Percentiles rank a stretch among this genome's conserved stretches.
Evolutionary conservation across 2,329 filamentous ascomycete genomes (phyloP).

Genomic region (Exophiala bonariae): DNA sequence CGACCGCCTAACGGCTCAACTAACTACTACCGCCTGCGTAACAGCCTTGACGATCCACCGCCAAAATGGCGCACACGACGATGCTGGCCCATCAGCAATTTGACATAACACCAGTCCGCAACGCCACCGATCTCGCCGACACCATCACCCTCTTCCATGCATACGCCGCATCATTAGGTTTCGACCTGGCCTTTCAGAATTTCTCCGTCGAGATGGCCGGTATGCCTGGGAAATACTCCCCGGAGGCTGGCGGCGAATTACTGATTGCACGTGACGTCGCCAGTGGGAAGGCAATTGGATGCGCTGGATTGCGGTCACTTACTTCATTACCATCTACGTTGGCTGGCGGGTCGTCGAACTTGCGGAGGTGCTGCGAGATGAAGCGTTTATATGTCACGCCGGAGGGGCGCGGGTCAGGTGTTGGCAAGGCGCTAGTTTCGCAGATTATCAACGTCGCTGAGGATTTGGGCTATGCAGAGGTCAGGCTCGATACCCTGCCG

Average conservation of each 20-base stretch:
- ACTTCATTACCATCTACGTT: constrained; percentile 2
- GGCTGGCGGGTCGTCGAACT: neutral
- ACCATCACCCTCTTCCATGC: constrained; percentile 45
- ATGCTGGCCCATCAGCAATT: constrained; percentile 5
- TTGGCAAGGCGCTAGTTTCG: constrained; percentile 50
- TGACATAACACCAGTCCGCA: constrained; percentile 34
- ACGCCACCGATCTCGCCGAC: constrained; percentile 42
- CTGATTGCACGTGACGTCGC: constrained; percentile 44
- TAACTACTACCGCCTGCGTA: neutral
- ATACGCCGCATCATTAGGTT: constrained; percentile 46
- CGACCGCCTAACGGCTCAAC: neutral
- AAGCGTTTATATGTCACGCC: constrained; percentile 58
- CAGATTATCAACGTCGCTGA: constrained; percentile 47
- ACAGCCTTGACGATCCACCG: neutral
- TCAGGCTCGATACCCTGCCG: constrained; percentile 58
- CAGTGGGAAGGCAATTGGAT: constrained; percentile 19
- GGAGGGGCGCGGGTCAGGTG: constrained; percentile 48
- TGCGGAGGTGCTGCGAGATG: constrained; percentile 52
- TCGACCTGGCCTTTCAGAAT: constrained; percentile 59
- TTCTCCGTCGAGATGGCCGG: constrained; percentile 54
- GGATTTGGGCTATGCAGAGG: constrained; percentile 50
- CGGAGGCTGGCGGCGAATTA: constrained; percentile 46
- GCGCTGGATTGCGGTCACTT: constrained; percentile 23
- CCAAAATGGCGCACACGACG: too few species aligned
- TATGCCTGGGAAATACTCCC: constrained; percentile 56